phyloP scores from a whole-genome alignment of 106 monocot species.

The Acorus gramineus region DNA sequence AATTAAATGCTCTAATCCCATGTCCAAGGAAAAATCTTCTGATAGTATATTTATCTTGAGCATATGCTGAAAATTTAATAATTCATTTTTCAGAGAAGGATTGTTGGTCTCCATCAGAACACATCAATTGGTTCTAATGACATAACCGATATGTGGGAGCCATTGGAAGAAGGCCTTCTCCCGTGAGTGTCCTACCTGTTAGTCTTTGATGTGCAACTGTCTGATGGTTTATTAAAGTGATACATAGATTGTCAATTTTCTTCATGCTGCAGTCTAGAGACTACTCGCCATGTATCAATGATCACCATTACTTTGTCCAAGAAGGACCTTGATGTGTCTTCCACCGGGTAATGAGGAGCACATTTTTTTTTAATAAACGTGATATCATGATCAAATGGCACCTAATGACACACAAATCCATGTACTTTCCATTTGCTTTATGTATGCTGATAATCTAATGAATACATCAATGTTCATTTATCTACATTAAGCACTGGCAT shows the following conservation, averaged over 20 bases:
- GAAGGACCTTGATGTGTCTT: slow-evolving; percentile 20
- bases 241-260: not conserved
- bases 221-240: not conserved
- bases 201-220: not conserved
- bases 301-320: slow-evolving; percentile 23
- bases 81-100: slow-evolving; percentile 18
- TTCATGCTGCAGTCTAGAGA: slow-evolving; percentile 10
- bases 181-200: slow-evolving; percentile 9
- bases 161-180: slow-evolving; percentile 25
- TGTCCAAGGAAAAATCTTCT: not conserved
- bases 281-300: slow-evolving; percentile 23
- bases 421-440: too few relatives aligned
- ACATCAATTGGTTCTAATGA: slow-evolving; percentile 18
- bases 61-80: not conserved
- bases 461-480: too few relatives aligned
- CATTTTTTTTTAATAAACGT: too few relatives aligned
- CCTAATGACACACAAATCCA: too few relatives aligned
- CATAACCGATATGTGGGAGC: slow-evolving; percentile 26
- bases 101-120: slow-evolving; percentile 23
- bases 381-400: too few relatives aligned
- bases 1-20: too few relatives aligned
- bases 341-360: slow-evolving; percentile 11
- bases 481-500: too few relatives aligned
- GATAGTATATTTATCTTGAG: not conserved
- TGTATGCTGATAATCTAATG: too few relatives aligned